Evolutionary conservation across 805 yeast genomes (phyloP), one percentile per base, ranked within the genome.

Genomic region (Cyberlindnera nakhonratchasimensis): DNA sequence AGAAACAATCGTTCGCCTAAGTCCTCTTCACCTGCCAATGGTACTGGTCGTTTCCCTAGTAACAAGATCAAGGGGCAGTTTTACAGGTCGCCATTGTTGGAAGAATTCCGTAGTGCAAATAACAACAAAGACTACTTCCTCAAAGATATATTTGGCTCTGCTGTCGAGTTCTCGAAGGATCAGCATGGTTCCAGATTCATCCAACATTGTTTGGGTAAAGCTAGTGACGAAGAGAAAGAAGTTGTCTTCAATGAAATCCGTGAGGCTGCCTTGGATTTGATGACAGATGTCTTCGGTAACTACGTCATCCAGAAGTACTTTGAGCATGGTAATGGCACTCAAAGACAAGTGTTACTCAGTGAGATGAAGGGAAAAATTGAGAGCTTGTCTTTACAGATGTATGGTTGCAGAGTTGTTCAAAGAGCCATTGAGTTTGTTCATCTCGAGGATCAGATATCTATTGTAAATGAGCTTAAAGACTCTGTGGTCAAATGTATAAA

Each of bases 201-300:
- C 50, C 99, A 93, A 66, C 96, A 90, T 24, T 38, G 42, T 20
- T 17, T 38, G 6, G 55, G 83, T 85, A 56, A 69, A 91, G 35
- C 95, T 0, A 50, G 73, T 8, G 67, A 67, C n/a, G 82, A 77
- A 18, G 91, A 87, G 55, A 85, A 82, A 54, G 95, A 85, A 55
- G 79, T 76, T 14, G 77, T 93, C 16, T 90, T 91, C 67, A 81
- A 81, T 49, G 97, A 90, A 64, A 80, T 93, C 28, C 70, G 89
- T 55, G 82, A 79, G 19, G 76, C 79, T 48, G 75, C 90, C 4
- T 71, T 82, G 42, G 89, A 83, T 42, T 69, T 93, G 48, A 86
- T 90, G 83, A 88, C 95, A 14, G 99, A 93, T 68, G 99, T 93
- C 8, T 93, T 93, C 65, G 99, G 99, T 44, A 93, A 93, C 63